Evolutionary conservation across 148 eudicot species (phyloP), one percentile per base, ranked within the genome.

Genomic region (Rhododendron williamsianum): DNA sequence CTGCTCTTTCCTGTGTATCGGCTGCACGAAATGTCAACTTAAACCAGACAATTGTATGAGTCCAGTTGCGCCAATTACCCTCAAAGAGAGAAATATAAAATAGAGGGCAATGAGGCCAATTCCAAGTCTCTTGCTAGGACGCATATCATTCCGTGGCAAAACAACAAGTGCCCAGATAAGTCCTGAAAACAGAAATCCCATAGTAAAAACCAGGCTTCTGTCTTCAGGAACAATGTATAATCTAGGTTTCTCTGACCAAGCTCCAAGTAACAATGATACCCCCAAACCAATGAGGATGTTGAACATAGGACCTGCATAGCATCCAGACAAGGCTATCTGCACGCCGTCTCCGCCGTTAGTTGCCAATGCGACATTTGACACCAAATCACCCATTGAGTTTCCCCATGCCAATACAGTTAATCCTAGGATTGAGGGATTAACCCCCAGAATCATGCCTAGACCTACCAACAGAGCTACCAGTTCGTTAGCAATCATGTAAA

Each of bases 371-470:
- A 93, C 84, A 84, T 95, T 91, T 35, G 99, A 96, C 67, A 96
- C 97, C 83, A 96, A 86, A 89, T 96, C 99, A 9, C 99, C 99
- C 96, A 96, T 95, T 15, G 99, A 96, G 88, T 96, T 96, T 4
- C 99, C 99, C 99, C 99, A 96, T 74, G 99, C 99, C 88, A 96
- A 86, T 9, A 96, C 96, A n/a, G 99, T 96, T 80, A 96, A 82
- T 51, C 97, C 99, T 38, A 96, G 97, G 74, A 96, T 91, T 16
- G 99, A 92, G 25, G 99, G 98, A 84, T 94, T 93, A 67, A 96
- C 90, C 21, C 96, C 97, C 27, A 93, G 73, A 76, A 96, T 87
- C 56, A 92, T 84, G 56, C 99, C 99, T 2, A 96, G 85, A 80
- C 92, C 97, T 36, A 95, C 94, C 83, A 96, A 87, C 18, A 96